Evolutionary conservation across 805 yeast species (phyloP).

Genomic region (Lipomyces mesembrius): DNA sequence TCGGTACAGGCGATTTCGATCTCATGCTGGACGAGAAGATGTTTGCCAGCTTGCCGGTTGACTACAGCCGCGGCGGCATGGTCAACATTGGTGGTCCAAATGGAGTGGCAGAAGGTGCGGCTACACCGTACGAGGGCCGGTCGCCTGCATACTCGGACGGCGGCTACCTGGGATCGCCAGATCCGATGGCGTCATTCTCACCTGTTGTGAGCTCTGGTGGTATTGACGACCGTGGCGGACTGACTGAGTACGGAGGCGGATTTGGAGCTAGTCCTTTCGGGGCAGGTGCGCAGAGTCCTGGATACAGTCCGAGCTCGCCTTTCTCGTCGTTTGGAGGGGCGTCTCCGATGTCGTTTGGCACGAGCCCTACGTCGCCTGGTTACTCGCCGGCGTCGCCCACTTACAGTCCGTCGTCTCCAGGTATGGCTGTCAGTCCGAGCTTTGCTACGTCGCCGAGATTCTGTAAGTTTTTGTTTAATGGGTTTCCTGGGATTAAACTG

Average conservation of each 20-base stretch:
- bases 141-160: constrained; percentile 64
- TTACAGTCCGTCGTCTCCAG: constrained; percentile 74
- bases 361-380: constrained; percentile 69
- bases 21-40: constrained; percentile 91
- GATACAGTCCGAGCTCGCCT: constrained; percentile 77
- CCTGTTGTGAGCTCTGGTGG: constrained; percentile 89
- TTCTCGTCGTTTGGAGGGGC: constrained; percentile 63
- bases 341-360: constrained; percentile 52
- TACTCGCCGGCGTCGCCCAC: constrained; percentile 76
- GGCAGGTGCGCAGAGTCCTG: constrained; percentile 60
- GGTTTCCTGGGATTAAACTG: not conserved
- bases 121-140: constrained; percentile 83
- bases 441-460: constrained; percentile 57
- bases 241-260: constrained; percentile 85
- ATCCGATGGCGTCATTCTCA: constrained; percentile 76
- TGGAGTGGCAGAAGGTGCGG: constrained; percentile 66
- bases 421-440: constrained; percentile 72
- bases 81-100: constrained; percentile 16
- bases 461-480: constrained; percentile 18
- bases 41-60: constrained; percentile 51
- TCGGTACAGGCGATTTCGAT: constrained; percentile 98
- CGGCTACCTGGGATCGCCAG: constrained; percentile 66
- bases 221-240: constrained; percentile 79
- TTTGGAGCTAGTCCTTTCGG: constrained; percentile 61
- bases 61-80: constrained; percentile 36